phyloP scores from a whole-genome alignment of 306 rosid species.

The Vigna trinervia region DNA sequence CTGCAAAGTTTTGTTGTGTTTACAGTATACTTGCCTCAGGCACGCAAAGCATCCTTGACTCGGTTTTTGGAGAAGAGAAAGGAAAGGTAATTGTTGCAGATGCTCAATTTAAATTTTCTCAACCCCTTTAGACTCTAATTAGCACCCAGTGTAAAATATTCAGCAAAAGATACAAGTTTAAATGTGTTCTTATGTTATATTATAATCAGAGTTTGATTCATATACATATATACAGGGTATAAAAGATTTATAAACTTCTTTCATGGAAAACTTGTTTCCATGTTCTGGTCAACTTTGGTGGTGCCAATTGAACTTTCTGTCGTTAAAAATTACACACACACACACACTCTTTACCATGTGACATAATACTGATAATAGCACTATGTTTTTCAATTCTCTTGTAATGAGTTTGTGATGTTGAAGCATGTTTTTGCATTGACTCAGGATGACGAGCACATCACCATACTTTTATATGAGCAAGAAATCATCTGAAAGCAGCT shows the following conservation, averaged over 20 bases:
- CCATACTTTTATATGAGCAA: constrained; percentile 62
- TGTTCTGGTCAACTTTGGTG: constrained; percentile 6
- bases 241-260: neutral
- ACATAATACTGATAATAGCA: neutral
- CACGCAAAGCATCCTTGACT: constrained; percentile 92
- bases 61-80: constrained; percentile 97
- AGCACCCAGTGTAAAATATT: neutral
- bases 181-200: neutral
- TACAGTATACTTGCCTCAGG: constrained; percentile 82
- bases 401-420: constrained; percentile 15
- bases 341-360: neutral
- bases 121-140: neutral
- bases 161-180: neutral
- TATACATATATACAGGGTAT: neutral
- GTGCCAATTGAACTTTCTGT: constrained; percentile 2
- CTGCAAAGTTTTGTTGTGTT: constrained; percentile 27
- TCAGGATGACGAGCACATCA: constrained; percentile 60
- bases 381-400: neutral
- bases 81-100: constrained; percentile 70
- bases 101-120: neutral
- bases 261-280: neutral
- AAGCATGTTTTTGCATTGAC: constrained; percentile 32
- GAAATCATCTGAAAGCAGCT: constrained; percentile 63
- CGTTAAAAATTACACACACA: neutral
- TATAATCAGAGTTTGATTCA: neutral